Evolutionary conservation across 345 rosid species (phyloP).

Genomic region (Eucalyptus regnans): DNA sequence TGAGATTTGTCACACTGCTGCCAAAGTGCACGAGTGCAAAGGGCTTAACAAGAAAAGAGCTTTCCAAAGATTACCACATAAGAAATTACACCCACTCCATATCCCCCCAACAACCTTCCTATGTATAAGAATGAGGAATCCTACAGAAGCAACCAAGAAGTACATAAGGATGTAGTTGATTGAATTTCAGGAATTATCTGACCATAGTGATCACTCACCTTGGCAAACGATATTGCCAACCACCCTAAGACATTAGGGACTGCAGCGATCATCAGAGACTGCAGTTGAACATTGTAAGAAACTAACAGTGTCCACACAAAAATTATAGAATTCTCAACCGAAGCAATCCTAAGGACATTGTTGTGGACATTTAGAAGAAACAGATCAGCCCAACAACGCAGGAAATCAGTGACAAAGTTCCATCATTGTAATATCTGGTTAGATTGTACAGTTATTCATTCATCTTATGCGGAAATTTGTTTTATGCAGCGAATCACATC

Average conservation of each 20-base stretch:
- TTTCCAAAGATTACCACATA: constrained; percentile 32
- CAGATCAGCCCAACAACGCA: background rate
- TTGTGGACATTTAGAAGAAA: background rate
- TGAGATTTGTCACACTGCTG: background rate
- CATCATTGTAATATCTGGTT: background rate
- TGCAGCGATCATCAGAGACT: constrained; percentile 75
- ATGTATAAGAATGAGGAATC: constrained; percentile 57
- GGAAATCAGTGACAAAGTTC: background rate
- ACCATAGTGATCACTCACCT: constrained; percentile 20
- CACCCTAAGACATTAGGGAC: constrained; percentile 70
- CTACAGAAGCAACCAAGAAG: constrained; percentile 7
- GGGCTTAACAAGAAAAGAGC: background rate
- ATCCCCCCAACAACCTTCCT: constrained; percentile 76
- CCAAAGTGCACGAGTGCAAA: background rate
- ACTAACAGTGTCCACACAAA: constrained; percentile 19
- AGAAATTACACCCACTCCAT: constrained; percentile 70
- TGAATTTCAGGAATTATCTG: background rate
- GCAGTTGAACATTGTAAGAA: constrained; percentile 14
- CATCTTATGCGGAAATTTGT: background rate
- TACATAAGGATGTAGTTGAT: background rate
- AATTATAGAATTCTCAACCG: background rate
- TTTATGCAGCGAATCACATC: background rate
- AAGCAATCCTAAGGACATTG: background rate
- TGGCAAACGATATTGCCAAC: constrained; percentile 56
- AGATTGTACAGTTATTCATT: background rate